A percentile compares a stretch with the other conserved stretches of the same genome.
Conservation (phyloP, 179 eudicot genomes). For the Amaranthus tricolor region DNA sequence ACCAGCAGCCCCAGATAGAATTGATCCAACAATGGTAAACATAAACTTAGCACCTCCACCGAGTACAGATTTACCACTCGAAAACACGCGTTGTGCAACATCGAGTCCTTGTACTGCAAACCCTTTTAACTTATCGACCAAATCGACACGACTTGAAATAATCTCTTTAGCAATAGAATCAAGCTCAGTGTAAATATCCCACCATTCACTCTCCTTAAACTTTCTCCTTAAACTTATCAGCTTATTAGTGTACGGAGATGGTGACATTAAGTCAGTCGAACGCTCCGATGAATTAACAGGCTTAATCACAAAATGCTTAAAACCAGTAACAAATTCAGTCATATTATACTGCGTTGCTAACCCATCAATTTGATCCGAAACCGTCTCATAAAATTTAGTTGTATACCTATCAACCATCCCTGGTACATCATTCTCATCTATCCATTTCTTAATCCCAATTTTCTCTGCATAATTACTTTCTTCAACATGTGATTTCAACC, state of each 20-base stretch:
- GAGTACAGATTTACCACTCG: constrained; percentile 65
- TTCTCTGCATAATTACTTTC: constrained; percentile 78
- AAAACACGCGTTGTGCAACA: constrained; percentile 60
- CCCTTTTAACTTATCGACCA: constrained; percentile 68
- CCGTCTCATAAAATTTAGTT: constrained; percentile 61
- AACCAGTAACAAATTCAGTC: constrained; percentile 74
- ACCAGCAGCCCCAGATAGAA: constrained; percentile 82
- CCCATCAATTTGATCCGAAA: constrained; percentile 77
- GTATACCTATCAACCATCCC: constrained; percentile 72
- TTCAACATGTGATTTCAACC: constrained; percentile 67
- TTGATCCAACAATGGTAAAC: constrained; percentile 51
- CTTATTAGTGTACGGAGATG: constrained; percentile 64
- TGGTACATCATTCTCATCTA: constrained; percentile 92
- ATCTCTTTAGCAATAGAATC: constrained; percentile 61
- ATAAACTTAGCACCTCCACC: constrained; percentile 74
- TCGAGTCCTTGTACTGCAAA: constrained; percentile 75
- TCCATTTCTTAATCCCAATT: constrained; percentile 80
- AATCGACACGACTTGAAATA: constrained; percentile 54
- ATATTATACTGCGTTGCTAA: constrained; percentile 84
- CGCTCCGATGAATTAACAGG: constrained; percentile 45
- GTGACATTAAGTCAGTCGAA: constrained; percentile 43
- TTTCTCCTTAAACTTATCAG: constrained; percentile 53
- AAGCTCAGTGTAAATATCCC: constrained; percentile 56
- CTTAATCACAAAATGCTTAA: constrained; percentile 62
- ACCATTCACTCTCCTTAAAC: constrained; percentile 72